These are phyloP conservation scores for Mucor sp. DNA, from an alignment of 371 early-diverging fungal genomes.

Conservation along the genomic window DNA sequence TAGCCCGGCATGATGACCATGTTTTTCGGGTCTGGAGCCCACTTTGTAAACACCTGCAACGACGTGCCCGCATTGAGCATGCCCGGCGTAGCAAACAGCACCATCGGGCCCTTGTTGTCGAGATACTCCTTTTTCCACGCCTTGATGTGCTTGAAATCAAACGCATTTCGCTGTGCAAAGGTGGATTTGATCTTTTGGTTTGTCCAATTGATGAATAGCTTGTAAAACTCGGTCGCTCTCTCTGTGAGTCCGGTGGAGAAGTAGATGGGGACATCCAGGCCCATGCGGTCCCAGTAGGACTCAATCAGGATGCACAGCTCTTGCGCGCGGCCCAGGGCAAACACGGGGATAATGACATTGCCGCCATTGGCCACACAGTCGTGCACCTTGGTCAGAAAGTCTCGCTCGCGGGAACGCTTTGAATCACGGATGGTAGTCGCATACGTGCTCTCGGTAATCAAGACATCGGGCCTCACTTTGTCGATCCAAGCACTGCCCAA, in stretches of 20 bases:
- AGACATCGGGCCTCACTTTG: constrained; percentile 82
- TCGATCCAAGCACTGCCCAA: constrained; percentile 95
- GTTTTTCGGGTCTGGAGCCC: constrained; percentile 89
- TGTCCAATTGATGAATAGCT: constrained; percentile 94
- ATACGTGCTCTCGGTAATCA: constrained; percentile 97
- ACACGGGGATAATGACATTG: constrained; percentile 95
- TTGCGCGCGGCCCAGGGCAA: constrained; percentile 96
- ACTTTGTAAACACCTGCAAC: constrained; percentile 84
- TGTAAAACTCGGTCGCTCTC: constrained; percentile 93
- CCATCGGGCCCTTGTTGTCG: constrained; percentile 84
- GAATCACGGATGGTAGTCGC: constrained; percentile 96
- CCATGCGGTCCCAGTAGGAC: constrained; percentile 95
- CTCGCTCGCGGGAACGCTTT: constrained; percentile 88
- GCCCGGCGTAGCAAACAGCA: constrained; percentile 96
- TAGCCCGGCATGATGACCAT: constrained; percentile 94
- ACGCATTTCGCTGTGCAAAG: constrained; percentile 86
- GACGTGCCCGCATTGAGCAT: constrained; percentile 90
- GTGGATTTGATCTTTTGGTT: constrained; percentile 91
- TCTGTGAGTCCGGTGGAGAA: constrained; percentile 94
- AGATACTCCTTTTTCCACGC: constrained; percentile 74
- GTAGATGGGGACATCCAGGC: constrained; percentile 86
- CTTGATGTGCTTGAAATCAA: constrained; percentile 94
- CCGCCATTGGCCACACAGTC: constrained; percentile 87
- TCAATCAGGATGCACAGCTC: constrained; percentile 96
- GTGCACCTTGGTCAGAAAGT: constrained; percentile 91